These are phyloP conservation scores for Aspergillus conjunctus DNA, from an alignment of 495 filamentous ascomycete species.

Conservation along the genomic window DNA sequence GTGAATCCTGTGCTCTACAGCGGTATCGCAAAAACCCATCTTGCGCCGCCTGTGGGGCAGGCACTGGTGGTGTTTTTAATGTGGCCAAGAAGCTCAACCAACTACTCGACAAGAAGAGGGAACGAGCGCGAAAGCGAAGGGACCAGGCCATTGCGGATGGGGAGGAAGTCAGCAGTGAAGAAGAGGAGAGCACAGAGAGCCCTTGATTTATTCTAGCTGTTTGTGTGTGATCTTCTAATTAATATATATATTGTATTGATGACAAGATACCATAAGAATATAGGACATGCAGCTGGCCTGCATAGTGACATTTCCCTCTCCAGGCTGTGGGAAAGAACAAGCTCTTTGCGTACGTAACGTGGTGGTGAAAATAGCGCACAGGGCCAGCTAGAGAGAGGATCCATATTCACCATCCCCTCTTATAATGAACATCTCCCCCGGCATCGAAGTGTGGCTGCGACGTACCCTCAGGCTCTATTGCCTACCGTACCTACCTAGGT, in stretches of 20 bases:
- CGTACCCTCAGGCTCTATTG: no score
- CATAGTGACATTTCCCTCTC: neutral
- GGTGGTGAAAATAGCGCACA: no score
- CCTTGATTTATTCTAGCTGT: neutral
- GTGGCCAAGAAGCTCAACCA: conserved; percentile 79
- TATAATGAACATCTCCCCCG: no score
- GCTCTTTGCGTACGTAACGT: no score
- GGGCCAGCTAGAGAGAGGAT: no score
- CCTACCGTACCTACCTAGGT: no score
- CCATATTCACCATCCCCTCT: no score
- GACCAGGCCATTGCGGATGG: conserved; percentile 72
- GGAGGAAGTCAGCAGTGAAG: conserved; percentile 66
- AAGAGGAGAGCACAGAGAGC: conserved; percentile 20
- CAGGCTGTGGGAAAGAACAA: neutral
- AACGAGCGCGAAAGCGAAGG: conserved; percentile 64
- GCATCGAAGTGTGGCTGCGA: no score
- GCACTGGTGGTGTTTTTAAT: conserved; percentile 89
- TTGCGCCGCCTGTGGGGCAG: conserved; percentile 82
- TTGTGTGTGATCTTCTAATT: neutral
- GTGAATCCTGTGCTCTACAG: conserved; percentile 82
- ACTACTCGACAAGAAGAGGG: conserved; percentile 80
- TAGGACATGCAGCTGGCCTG: neutral
- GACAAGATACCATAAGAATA: neutral
- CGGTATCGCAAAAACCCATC: conserved; percentile 78
- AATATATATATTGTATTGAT: neutral